Base-by-base conservation (phyloP, 1,284 basidiomycete species). In the Ustilago curta region DNA sequence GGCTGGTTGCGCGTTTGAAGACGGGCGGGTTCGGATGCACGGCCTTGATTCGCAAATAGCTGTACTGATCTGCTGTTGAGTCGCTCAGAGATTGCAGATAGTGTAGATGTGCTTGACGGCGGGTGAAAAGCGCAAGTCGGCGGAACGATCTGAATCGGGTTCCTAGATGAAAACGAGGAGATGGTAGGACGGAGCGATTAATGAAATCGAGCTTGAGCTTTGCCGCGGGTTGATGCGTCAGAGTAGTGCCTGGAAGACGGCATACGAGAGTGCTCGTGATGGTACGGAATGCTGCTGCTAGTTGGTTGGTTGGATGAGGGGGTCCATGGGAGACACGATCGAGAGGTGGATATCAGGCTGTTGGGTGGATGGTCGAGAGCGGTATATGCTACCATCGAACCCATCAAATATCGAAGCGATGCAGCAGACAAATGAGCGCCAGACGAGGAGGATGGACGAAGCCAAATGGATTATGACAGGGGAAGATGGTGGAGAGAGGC, bases 401-500 rank as follows among this genome's bases (percentile, higher is more conserved):
- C 27, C 27, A n/a, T n/a, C n/a, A 16, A 31, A 8, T 18, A n/a
- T 27, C 45, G 25, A 7, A 18, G 35, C 35, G 35, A 37, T 14
- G 35, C 9, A 37, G 35, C 35, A 14, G 31, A 47, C 8, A n/a
- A 47, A 29, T 27, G 45, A 47, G 45, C 25, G 21, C 8, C 21
- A 27, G n/a, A 27, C 23, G 4, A 27, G 43, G 11, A 3, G 12
- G 23, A 25, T 42, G 40, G 9, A 19, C 27, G 27, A 32, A 18
- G 47, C 29, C 27, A n/a, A 29, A 48, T 2, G 14, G 14, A 48
- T 5, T 32, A n/a, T 35, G 32, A 19, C 35, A 21, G 48, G 27
- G 8, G 48, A 50, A 19, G 50, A 25, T 39, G 50, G 50, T 47
- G 19, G 35, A 27, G 18, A 47, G 45, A 44, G 14, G 43, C 8